Evolutionary conservation across 2,329 filamentous ascomycete genomes (phyloP).

Genomic region (Coniella lustricola): DNA sequence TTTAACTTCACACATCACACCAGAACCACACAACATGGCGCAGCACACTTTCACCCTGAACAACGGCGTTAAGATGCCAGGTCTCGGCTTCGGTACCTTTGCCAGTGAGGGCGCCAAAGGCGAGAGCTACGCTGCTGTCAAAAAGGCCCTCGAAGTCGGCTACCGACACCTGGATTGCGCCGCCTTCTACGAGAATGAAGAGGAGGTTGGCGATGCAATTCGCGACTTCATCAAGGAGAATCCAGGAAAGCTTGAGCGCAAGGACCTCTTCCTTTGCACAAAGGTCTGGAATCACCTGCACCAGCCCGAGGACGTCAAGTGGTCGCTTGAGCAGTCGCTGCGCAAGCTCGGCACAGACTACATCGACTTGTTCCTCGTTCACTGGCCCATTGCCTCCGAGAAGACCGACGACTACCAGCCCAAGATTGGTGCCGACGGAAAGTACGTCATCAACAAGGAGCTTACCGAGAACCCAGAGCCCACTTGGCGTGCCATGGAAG

Average conservation of each 20-base stretch:
- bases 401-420: constrained; percentile 34
- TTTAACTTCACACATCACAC: constrained; percentile 7
- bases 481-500: constrained; percentile 57
- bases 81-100: constrained; percentile 59
- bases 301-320: constrained; percentile 48
- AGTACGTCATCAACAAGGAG: constrained; percentile 46
- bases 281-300: constrained; percentile 67
- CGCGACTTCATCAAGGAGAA: constrained; percentile 35
- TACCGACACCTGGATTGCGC: constrained; percentile 64
- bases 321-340: constrained; percentile 43
- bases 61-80: constrained; percentile 53
- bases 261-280: constrained; percentile 55
- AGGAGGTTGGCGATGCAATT: constrained; percentile 51
- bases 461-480: constrained; percentile 60
- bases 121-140: constrained; percentile 57
- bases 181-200: constrained; percentile 64
- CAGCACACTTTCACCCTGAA: constrained; percentile 35
- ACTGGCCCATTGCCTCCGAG: constrained; percentile 41
- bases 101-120: constrained; percentile 56
- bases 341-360: constrained; percentile 45
- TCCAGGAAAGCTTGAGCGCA: constrained; percentile 39
- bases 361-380: constrained; percentile 53
- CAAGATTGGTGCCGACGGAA: constrained; percentile 38
- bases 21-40: constrained; percentile 18
- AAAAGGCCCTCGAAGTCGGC: constrained; percentile 52